Evolutionary conservation across 129 eudicot species (phyloP), one percentile per base, ranked within the genome.

Genomic region (Rutidosis leptorrhynchoides): DNA sequence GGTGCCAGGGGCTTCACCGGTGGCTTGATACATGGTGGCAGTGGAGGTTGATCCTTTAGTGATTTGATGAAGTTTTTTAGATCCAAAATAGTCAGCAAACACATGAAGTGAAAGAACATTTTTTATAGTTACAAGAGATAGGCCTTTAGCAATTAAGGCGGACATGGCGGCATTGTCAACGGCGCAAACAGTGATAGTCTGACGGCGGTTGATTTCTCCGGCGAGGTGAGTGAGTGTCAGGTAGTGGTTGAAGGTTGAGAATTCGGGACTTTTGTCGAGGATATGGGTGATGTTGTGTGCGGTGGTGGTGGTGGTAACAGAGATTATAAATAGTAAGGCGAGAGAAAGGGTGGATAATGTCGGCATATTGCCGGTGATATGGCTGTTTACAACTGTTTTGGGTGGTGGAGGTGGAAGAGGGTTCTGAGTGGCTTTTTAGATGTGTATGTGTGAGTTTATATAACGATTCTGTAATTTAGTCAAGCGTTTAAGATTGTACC

Each of bases 211-310:
- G 80, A 84, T 84, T 67, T 81, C 86, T 15, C 71, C 79, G 33
- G 90, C 90, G 9, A 84, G 84, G 84, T 84, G 90, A 65, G 90
- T 84, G 26, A 75, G 53, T 35, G 86, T 84, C n/a, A 84, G 84
- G 82, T 81, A 81, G 74, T 81, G 86, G 78, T 81, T 80, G 83
- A 84, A 84, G 64, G 79, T 74, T 14, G 90, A 84, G 74, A 84
- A 78, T 23, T 84, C 90, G 0, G 96, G 96, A 83, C 70, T 85
- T 35, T 81, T 70, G 45, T 84, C 90, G 6, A 91, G 85, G 68
- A 87, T 87, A 26, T 43, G 77, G 37, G 96, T 87, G 79, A 91
- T 91, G 74, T 91, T 87, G 82, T 80, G 90, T 54, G 78, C 90
- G 26, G 69, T 14, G 48, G 73, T 58, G 77, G 90, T 58, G 77